Percentiles rank a stretch among this genome's conserved stretches.
Evolutionary conservation across 345 rosid genomes (phyloP).

Genomic region (Arabidopsis arenosa): DNA sequence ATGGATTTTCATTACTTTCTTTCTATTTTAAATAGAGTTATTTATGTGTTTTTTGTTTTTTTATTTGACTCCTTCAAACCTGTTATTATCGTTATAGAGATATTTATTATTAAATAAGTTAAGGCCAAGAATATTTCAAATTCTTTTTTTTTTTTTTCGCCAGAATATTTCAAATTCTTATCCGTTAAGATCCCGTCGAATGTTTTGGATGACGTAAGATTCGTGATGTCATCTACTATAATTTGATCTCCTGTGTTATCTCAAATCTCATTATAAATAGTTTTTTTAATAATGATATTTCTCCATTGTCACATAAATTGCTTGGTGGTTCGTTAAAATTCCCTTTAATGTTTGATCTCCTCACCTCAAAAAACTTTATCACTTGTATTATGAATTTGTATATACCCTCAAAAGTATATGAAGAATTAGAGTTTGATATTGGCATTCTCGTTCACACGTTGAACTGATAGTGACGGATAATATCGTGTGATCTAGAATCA

Average conservation of each 20-base stretch:
- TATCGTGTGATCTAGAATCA: conserved; percentile 7
- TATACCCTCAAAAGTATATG: neutral
- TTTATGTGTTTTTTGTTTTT: neutral
- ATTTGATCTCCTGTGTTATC: neutral
- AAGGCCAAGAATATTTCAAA: conserved; percentile 1
- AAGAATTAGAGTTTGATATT: neutral
- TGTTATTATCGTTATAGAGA: conserved; percentile 2
- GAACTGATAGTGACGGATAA: neutral
- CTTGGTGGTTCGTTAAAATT: neutral
- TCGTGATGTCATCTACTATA: conserved; percentile 17
- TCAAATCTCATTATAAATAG: neutral
- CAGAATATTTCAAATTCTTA: neutral
- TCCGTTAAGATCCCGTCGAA: neutral
- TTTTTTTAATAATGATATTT: neutral
- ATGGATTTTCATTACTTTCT: neutral
- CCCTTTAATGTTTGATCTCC: no score
- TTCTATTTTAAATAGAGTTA: neutral
- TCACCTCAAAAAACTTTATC: no score
- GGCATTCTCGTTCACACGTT: neutral
- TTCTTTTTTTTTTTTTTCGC: no score
- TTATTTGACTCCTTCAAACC: conserved; percentile 22
- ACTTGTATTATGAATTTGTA: neutral
- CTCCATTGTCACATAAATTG: neutral
- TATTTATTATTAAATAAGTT: neutral
- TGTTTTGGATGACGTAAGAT: neutral